A percentile compares a stretch with the other conserved stretches of the same genome.
Evolutionary conservation across 345 rosid genomes (phyloP).

Genomic region (Mercurialis annua): DNA sequence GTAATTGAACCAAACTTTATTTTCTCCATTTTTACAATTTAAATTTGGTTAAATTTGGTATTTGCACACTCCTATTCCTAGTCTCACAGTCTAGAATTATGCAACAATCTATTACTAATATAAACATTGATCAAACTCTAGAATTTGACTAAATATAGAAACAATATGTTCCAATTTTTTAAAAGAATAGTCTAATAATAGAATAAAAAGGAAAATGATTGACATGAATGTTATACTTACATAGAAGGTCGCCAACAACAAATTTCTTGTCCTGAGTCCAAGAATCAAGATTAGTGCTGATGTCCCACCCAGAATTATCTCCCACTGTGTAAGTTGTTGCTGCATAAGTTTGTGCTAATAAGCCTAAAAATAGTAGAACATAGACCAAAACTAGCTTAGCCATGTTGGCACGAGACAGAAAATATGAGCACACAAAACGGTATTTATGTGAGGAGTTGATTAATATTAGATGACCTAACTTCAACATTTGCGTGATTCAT

Average conservation of each 20-base stretch:
- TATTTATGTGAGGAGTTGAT: conserved; percentile 13
- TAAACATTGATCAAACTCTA: too few species aligned
- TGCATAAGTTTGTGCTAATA: conserved; percentile 28
- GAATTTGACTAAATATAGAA: too few species aligned
- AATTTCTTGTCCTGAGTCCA: conserved; percentile 70
- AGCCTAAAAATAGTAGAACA: conserved; percentile 25
- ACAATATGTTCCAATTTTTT: too few species aligned
- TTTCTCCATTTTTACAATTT: too few species aligned
- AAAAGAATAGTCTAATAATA: too few species aligned
- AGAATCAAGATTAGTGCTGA: conserved; percentile 64
- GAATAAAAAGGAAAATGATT: too few species aligned
- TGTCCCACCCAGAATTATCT: conserved; percentile 88
- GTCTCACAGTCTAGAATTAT: too few species aligned
- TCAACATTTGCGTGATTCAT: conserved; percentile 11
- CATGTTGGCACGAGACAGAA: conserved; percentile 22
- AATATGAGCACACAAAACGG: conserved; percentile 2
- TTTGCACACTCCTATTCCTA: too few species aligned
- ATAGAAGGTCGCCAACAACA: conserved; percentile 64
- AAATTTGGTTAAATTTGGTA: too few species aligned
- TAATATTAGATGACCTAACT: conserved; percentile 45
- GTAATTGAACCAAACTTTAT: too few species aligned
- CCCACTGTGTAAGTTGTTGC: conserved; percentile 74
- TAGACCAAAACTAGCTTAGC: conserved; percentile 34
- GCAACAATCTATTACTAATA: too few species aligned
- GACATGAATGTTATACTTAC: conserved; percentile 38